These are phyloP conservation scores for Botryococcus braunii DNA, from an alignment of 163 green algal species.

Conservation along the genomic window DNA sequence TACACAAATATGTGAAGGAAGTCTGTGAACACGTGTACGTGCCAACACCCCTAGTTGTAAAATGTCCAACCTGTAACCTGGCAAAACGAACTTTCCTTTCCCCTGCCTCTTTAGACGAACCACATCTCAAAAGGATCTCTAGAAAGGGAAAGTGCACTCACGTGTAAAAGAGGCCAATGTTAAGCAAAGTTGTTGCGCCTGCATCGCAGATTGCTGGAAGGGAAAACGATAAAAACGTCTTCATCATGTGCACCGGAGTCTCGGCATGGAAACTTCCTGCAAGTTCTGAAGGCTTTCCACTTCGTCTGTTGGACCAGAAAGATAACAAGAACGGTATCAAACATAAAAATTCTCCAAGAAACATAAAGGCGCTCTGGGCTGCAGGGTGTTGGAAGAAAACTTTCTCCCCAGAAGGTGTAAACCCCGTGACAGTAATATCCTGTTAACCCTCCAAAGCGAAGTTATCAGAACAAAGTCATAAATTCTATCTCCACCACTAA, in stretches of 20 bases:
- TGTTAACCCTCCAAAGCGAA: slow-evolving; percentile 25
- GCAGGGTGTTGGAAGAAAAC: slow-evolving; percentile 64
- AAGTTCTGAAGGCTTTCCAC: neutral
- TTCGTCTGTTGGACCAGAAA: neutral
- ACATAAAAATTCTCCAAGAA: slow-evolving; percentile 51
- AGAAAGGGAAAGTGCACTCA: slow-evolving; percentile 14
- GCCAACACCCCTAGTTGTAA: no score
- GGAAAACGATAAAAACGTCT: slow-evolving; percentile 42
- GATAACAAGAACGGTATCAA: slow-evolving; percentile 47
- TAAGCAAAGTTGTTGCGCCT: slow-evolving; percentile 68
- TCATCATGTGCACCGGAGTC: slow-evolving; percentile 3
- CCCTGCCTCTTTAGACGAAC: no score
- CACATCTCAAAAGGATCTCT: no score
- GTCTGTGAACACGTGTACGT: no score
- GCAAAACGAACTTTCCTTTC: no score
- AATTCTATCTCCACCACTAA: neutral
- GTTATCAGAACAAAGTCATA: neutral
- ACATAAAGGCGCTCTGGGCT: slow-evolving; percentile 53
- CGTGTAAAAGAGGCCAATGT: slow-evolving; percentile 77
- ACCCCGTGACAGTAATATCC: slow-evolving; percentile 57
- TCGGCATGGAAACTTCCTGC: neutral
- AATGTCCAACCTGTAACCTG: no score
- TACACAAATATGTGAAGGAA: no score
- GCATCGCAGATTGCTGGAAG: slow-evolving; percentile 78
- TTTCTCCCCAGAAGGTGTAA: slow-evolving; percentile 26